Percentiles rank a stretch among this genome's conserved stretches.
Conservation (phyloP, 495 filamentous ascomycete species). For the Sabuloglossum arenarium region DNA sequence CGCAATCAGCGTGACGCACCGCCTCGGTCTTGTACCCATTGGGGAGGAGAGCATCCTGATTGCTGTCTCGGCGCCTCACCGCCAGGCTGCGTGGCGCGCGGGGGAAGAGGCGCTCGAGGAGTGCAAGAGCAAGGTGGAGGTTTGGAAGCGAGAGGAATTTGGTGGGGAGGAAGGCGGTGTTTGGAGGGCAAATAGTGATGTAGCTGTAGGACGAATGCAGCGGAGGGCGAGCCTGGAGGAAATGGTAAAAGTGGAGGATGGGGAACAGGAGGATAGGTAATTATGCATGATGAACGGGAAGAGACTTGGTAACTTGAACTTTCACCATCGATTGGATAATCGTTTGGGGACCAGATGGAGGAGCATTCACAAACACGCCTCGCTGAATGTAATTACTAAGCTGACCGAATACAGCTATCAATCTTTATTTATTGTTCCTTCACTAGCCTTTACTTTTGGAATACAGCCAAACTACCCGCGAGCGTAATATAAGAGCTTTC, state of each 20-base stretch:
- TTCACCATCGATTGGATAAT: neutral
- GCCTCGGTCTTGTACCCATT: conserved; percentile 71
- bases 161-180: neutral
- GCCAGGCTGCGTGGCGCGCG: conserved; percentile 71
- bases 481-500: neutral
- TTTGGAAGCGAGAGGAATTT: conserved; percentile 94
- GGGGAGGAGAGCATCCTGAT: conserved; percentile 85
- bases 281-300: neutral
- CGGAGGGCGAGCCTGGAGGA: neutral
- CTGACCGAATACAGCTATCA: neutral
- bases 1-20: conserved; percentile 61
- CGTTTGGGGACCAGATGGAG: neutral
- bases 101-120: conserved; percentile 80
- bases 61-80: conserved; percentile 66
- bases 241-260: neutral
- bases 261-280: neutral
- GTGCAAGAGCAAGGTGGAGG: conserved; percentile 69
- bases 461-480: neutral
- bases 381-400: neutral
- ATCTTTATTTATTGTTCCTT: neutral
- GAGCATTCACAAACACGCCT: no score
- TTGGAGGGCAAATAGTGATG: neutral
- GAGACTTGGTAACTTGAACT: neutral
- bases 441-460: neutral
- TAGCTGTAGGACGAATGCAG: neutral